Evolutionary conservation across 1,139 yeast species (phyloP).

Genomic region (Taphrina sp.): DNA sequence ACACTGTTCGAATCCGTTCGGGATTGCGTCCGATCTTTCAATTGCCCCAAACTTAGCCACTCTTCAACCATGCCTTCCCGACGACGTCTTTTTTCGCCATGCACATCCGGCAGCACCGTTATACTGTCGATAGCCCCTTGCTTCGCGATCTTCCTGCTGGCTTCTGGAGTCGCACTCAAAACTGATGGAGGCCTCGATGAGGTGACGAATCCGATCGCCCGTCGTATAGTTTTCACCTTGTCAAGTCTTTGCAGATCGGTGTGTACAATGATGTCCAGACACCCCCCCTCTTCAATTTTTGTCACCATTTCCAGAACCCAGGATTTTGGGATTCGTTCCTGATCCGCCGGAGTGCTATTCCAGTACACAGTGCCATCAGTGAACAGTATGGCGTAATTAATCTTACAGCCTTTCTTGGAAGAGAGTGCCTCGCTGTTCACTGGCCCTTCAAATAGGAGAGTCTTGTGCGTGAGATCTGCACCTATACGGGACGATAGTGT

Average conservation of each 20-base stretch:
- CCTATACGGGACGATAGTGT: conserved; percentile 15
- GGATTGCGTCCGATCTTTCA: too few relatives aligned
- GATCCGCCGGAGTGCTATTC: conserved; percentile 10
- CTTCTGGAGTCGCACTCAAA: not conserved
- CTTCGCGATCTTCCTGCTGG: too few relatives aligned
- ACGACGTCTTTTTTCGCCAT: conserved; percentile 3
- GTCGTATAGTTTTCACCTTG: conserved; percentile 5
- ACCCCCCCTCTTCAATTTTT: conserved; percentile 24
- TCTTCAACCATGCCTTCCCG: conserved; percentile 21
- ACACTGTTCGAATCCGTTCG: too few relatives aligned
- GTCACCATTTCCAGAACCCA: conserved; percentile 13
- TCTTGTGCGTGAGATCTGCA: conserved; percentile 7
- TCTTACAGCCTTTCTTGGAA: conserved; percentile 23
- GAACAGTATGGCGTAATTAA: conserved; percentile 20
- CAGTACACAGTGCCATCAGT: conserved; percentile 26
- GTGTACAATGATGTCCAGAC: conserved; percentile 15
- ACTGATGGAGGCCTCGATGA: not conserved
- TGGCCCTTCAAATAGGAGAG: conserved; percentile 15
- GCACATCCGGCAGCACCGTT: not conserved
- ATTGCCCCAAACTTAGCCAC: conserved; percentile 24
- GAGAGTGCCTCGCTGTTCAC: conserved; percentile 14
- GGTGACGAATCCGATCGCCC: conserved; percentile 19
- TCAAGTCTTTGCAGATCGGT: conserved; percentile 2
- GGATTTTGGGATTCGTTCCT: conserved; percentile 15
- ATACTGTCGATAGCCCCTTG: not conserved